Conservation (phyloP, 2,329 filamentous ascomycete genomes). For the Trichoderma afroharzianum region DNA sequence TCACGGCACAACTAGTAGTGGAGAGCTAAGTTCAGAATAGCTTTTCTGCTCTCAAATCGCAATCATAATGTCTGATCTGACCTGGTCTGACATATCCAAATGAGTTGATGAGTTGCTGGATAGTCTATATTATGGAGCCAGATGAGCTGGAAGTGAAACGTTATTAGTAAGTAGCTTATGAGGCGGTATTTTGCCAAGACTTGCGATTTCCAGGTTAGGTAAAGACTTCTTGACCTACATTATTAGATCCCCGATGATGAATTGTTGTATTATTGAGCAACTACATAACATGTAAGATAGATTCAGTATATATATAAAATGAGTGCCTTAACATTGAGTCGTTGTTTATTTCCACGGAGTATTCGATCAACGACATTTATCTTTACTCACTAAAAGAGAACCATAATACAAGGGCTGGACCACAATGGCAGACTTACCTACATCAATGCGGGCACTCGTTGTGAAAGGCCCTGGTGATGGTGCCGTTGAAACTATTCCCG, state of each 20-base stretch:
- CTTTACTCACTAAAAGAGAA: neutral
- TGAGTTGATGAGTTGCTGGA: too few relatives aligned
- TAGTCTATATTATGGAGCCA: neutral
- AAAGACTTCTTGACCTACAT: neutral
- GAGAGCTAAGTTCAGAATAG: neutral
- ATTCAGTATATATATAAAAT: neutral
- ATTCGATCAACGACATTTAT: neutral
- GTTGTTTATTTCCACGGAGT: fast-evolving
- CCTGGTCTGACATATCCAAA: neutral
- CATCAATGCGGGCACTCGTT: neutral
- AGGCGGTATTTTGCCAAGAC: neutral
- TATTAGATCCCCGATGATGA: neutral
- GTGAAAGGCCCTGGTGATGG: neutral
- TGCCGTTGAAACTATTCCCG: neutral
- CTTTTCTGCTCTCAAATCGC: neutral
- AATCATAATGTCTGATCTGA: neutral
- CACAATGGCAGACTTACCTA: neutral
- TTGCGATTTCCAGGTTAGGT: neutral
- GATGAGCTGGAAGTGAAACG: neutral
- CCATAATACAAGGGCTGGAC: neutral
- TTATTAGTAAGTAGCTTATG: neutral
- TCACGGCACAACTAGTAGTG: neutral
- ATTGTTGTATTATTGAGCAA: neutral
- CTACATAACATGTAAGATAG: neutral
- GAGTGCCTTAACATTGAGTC: neutral